Base-by-base conservation (phyloP, 352 stramenopile species). In the Phytophthora pistaciae region DNA sequence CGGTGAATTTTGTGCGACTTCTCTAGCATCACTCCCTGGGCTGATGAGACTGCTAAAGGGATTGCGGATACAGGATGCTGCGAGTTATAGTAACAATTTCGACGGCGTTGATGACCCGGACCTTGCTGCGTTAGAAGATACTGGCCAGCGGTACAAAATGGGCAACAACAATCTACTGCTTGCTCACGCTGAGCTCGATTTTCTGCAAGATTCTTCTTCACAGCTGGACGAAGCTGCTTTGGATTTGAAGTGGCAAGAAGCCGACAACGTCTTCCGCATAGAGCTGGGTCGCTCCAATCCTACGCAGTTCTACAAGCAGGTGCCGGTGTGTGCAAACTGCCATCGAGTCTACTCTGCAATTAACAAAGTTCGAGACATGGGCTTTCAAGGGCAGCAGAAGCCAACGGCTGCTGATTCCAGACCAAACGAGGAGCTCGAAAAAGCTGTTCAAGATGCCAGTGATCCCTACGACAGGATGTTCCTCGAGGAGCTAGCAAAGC, bases 301-400 rank as follows among this genome's bases (percentile, higher is more conserved):
- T 23, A 80, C 69, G 14, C 79, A 85, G 25, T 96, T 91, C 55
- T 94, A 96, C 75, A 94, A 93, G 63, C 88, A 93, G 72, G 85
- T 92, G 9, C 44, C 62, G 0, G 85, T 96, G 10, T 96, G 88
- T 31, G 40, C 69, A 18, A 94, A 96, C 58, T 96, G 88, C 63
- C 83, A 92, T 66, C 78, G 73, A 38, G 74, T 94, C 25, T 96
- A 94, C 56, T 79, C 75, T 1, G 74, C 89, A 42, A 69, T 94
- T 48, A 82, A 88, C 40, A 72, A 64, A 60, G 42, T 83, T 16
- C 79, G 88, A 0, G 83, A 91, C 23, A 65, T 64, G 16, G 81
- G 78, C 0, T 96, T 96, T 60, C 76, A 70, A 33, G 56, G 23
- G 16, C 40, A 25, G 44, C 23, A 50, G 10, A 66, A 72, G n/a